Base-by-base conservation (phyloP, 2,329 filamentous ascomycete species). In the Ophiocordyceps australis region DNA sequence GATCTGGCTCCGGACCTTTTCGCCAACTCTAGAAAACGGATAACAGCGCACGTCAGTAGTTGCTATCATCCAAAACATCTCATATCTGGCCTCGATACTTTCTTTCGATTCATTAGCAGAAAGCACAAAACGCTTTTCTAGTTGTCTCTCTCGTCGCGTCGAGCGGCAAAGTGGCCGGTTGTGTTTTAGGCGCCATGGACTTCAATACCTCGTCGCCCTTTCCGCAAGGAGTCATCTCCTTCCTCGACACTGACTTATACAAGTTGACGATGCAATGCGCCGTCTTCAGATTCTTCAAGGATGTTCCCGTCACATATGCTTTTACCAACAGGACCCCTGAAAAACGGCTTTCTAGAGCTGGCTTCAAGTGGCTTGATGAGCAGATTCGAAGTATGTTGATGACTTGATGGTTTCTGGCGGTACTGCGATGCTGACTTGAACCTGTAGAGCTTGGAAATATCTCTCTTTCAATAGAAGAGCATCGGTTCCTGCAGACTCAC, bases 261-360 rank as follows among this genome's bases (percentile, higher is more conserved):
- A 98, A 98, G 54, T 55, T 98, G 52, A 98, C 89, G 13, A 98
- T 98, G 89, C 89, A 98, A 74, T 93, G 80, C 46, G 83, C 83
- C 33, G 76, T 95, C 36, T 66, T 91, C 38, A 91, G 91, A 52
- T 91, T 85, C 57, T 95, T 92, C 50, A 76, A 76, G 18, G 63
- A 85, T 30, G 57, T 72, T 40, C 67, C 74, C 23, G 89, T 95
- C 30, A 83, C 80, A 3, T 98, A 95, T 46, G 72, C 78, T 31
- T 94, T 91, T 55, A 95, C 83, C 26, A 98, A 98, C 48, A 77
- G 89, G 26, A 98, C 89, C 2, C 81, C 82, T 7, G 73, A 93
- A 33, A 92, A 94, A 71, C 83, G 85, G 47, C 61, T 98, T 31
- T 92, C 72, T 15, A 69, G 82, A 38, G 65, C 64, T 29, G 89